Evolutionary conservation across 371 early-diverging fungal genomes (phyloP).

Genomic region (Apophysomyces variabilis): DNA sequence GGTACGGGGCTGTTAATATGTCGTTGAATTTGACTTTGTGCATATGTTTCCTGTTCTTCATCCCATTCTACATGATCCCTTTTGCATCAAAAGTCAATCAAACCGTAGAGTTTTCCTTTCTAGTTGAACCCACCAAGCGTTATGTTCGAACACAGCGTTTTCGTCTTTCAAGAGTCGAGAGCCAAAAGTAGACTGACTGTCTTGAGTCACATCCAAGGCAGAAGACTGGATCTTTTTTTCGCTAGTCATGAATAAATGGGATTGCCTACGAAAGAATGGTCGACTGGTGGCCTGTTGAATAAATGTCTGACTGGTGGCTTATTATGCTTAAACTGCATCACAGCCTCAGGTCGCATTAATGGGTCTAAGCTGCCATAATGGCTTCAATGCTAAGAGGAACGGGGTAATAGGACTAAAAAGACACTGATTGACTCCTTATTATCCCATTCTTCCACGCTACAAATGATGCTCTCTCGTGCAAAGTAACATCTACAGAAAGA

Average conservation of each 20-base stretch:
- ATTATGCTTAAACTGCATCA: background rate
- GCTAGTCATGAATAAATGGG: background rate
- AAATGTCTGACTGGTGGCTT: too few species aligned
- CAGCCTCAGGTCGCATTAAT: background rate
- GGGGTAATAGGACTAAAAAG: too few species aligned
- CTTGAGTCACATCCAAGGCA: slow-evolving; percentile 30
- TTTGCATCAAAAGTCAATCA: background rate
- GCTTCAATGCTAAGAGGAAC: too few species aligned
- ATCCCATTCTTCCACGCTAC: too few species aligned
- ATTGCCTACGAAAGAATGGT: too few species aligned
- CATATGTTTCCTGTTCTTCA: slow-evolving; percentile 69
- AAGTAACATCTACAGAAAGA: too few species aligned
- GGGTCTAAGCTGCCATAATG: too few species aligned
- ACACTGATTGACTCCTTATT: too few species aligned
- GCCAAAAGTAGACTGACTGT: slow-evolving; percentile 58
- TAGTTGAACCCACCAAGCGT: slow-evolving; percentile 68
- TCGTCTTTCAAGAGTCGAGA: slow-evolving; percentile 63
- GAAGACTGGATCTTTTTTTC: slow-evolving; percentile 46
- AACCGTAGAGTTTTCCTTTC: background rate
- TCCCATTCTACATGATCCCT: slow-evolving; percentile 88
- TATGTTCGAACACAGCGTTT: slow-evolving; percentile 72
- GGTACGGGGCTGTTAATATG: slow-evolving; percentile 52
- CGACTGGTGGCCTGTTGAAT: too few species aligned
- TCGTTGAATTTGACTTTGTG: slow-evolving; percentile 40
- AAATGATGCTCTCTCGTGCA: too few species aligned